These are phyloP conservation scores for Gnaphalium uliginosum DNA, from an alignment of 129 eudicot species.

Conservation along the genomic window DNA sequence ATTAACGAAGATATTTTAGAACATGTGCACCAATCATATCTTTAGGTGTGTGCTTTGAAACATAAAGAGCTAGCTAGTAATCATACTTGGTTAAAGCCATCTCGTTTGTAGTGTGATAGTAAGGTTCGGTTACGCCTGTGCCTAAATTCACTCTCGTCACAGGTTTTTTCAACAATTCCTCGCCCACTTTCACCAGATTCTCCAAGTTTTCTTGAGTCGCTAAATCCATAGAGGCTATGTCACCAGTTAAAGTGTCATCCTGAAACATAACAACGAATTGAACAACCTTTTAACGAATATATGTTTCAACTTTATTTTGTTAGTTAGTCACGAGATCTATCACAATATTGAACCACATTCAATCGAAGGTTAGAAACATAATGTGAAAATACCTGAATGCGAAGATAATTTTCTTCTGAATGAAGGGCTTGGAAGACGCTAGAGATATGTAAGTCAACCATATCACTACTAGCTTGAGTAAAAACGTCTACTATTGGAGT, in stretches of 20 bases:
- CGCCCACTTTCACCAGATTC: constrained; percentile 45
- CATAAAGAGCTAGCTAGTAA: too few species aligned
- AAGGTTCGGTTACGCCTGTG: constrained; percentile 34
- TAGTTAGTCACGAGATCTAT: neutral
- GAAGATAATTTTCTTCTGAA: constrained; percentile 41
- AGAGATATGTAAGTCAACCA: constrained; percentile 42
- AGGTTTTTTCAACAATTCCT: constrained; percentile 47
- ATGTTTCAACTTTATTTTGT: neutral
- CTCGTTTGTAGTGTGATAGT: constrained; percentile 42
- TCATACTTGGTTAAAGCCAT: constrained; percentile 43
- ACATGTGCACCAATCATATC: too few species aligned
- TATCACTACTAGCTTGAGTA: constrained; percentile 41
- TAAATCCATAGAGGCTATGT: constrained; percentile 40
- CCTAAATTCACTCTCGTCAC: constrained; percentile 41
- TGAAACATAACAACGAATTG: constrained; percentile 7
- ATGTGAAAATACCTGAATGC: constrained; percentile 39
- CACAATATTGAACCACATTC: neutral
- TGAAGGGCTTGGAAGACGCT: constrained; percentile 41
- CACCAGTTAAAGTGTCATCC: constrained; percentile 56
- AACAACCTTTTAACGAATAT: neutral
- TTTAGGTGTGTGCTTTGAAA: too few species aligned
- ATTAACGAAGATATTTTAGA: neutral
- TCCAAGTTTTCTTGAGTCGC: constrained; percentile 44
- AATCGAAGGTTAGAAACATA: neutral
- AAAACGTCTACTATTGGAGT: constrained; percentile 37